These are phyloP conservation scores for Malbranchea cinnamomea DNA, from an alignment of 2,329 filamentous ascomycete genomes.

Conservation along the genomic window DNA sequence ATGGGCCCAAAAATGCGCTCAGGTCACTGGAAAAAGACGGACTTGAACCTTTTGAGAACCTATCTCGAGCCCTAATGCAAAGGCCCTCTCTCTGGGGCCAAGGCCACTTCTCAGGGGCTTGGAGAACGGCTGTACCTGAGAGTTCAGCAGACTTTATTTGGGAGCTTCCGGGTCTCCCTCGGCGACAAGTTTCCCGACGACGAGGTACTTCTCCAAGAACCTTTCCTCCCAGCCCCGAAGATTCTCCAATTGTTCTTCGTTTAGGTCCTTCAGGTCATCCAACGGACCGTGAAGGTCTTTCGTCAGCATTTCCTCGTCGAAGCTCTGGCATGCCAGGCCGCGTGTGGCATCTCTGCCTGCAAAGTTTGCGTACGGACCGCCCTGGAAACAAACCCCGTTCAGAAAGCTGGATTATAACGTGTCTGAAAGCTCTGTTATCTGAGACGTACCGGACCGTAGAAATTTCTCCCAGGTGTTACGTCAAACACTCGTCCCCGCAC, in stretches of 20 bases:
- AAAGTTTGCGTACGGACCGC: conserved; percentile 91
- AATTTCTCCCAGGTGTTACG: conserved; percentile 71
- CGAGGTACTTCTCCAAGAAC: conserved; percentile 83
- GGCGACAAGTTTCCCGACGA: conserved; percentile 76
- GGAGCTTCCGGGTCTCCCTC: conserved; percentile 36
- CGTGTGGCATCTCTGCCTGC: conserved; percentile 81
- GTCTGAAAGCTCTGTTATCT: neutral
- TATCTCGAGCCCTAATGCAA: too few species aligned
- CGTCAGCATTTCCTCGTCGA: conserved; percentile 90
- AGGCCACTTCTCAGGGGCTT: too few species aligned
- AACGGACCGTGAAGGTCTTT: conserved; percentile 74
- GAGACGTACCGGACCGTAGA: conserved; percentile 62
- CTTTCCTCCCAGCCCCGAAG: conserved; percentile 84
- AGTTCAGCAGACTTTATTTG: too few species aligned
- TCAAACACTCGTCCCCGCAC: conserved; percentile 87
- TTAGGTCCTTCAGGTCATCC: conserved; percentile 59
- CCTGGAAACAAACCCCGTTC: conserved; percentile 26
- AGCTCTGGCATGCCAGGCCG: conserved; percentile 78
- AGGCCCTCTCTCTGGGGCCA: too few species aligned
- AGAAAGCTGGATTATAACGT: conserved; percentile 2
- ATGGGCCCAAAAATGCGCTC: too few species aligned
- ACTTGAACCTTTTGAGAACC: too few species aligned
- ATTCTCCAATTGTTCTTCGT: conserved; percentile 63
- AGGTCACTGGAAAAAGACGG: too few species aligned
- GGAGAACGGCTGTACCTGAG: too few species aligned